A percentile compares a stretch with the other conserved stretches of the same genome.
phyloP scores from a whole-genome alignment of 768 basidiomycete genomes.

The Suillus cothurnatus region DNA sequence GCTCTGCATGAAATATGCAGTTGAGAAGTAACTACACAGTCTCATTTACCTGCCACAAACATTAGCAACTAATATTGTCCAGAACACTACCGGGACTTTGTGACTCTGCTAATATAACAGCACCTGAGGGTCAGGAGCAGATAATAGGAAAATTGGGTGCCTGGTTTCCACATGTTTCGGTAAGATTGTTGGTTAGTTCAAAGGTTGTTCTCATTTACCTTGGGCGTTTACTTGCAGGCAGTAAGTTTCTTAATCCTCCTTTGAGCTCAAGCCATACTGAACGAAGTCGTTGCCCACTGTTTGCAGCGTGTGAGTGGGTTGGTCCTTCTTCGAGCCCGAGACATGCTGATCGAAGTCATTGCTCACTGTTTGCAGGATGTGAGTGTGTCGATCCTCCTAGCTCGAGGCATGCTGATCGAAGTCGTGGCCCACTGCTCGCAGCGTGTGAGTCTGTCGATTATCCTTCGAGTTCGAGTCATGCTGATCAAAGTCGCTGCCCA shows the following conservation, averaged over 20 bases:
- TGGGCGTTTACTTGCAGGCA: background rate
- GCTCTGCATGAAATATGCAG: slow-evolving; percentile 8
- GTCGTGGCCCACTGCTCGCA: too few relatives aligned
- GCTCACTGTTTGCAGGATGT: too few relatives aligned
- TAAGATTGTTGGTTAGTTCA: background rate
- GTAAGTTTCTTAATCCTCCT: background rate
- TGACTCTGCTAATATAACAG: too few relatives aligned
- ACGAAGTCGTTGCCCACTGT: background rate
- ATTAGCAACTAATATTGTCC: background rate
- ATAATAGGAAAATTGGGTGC: background rate
- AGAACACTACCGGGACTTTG: background rate
- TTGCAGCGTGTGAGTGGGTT: too few relatives aligned
- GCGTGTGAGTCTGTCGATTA: too few relatives aligned
- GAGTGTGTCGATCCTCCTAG: too few relatives aligned
- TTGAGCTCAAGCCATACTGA: background rate
- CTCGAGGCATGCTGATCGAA: too few relatives aligned
- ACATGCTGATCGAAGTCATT: too few relatives aligned
- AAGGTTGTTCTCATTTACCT: background rate
- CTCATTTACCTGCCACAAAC: background rate
- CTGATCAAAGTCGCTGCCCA: too few relatives aligned
- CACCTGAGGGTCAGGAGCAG: background rate
- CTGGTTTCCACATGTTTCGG: background rate
- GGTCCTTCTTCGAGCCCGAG: too few relatives aligned
- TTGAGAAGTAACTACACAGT: background rate
- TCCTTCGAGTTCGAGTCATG: too few relatives aligned